Evolutionary conservation across 106 monocot genomes (phyloP), one percentile per base, ranked within the genome.

Genomic region (Triglochin maritima): DNA sequence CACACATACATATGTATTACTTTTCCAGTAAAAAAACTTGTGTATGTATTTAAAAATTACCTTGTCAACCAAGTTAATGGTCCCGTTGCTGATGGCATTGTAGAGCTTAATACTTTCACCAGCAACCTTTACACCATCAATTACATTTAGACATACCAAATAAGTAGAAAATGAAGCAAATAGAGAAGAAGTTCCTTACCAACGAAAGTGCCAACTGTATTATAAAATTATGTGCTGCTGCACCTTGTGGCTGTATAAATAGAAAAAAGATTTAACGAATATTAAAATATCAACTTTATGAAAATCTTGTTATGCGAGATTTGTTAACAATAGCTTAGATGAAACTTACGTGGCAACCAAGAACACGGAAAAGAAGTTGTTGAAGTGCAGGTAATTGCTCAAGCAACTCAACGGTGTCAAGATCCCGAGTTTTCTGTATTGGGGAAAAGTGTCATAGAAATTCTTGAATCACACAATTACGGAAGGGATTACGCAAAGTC

Each of bases 11-110:
- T 47, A 49, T 13, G 6, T 64, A 4, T 49, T 64, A 64, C n/a
- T n/a, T 48, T 48, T 13, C 13, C 8, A 17, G 17, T 15, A 48
- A 64, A 48, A 46, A 64, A 8, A 48, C 48, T 16, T 7, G 6
- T 45, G 53, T 9, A 57, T 17, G 73, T 60, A 43, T 49, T 5
- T 7, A 9, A 72, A 64, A 72, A 47, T 50, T 86, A 96, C 96
- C 91, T 96, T 91, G 80, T 96, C 96, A 50, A 88, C 88, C 78
- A 96, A 71, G 78, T 96, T 96, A 41, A 80, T 61, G 64, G 81
- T 96, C 54, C 96, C 96, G 77, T 81, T 83, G 78, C 72, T 88
- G 69, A 96, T 88, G 44, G 96, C 81, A 76, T 78, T 83, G 74
- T 91, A 84, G 49, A 96, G 76, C 72, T 81, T 91, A 51, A 87